Evolutionary conservation across 2,329 filamentous ascomycete species (phyloP).

Genomic region (Pleoardoris graminearum): DNA sequence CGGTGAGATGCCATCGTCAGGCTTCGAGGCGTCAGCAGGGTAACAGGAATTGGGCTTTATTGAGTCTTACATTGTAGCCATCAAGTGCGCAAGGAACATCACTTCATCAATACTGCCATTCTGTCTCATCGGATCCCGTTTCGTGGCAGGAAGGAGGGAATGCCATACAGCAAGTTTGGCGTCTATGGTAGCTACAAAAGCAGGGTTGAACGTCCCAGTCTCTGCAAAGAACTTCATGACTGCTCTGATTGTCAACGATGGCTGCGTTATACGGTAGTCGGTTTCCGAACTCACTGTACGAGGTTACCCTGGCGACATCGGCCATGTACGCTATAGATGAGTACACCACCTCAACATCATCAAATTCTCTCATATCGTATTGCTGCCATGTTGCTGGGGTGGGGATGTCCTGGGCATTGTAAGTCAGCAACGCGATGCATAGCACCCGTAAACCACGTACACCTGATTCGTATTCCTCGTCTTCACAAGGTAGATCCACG

Average conservation of each 20-base stretch:
- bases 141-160: constrained; percentile 73
- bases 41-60: background rate
- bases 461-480: constrained; percentile 62
- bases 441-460: constrained; percentile 25
- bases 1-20: constrained; percentile 46
- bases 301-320: constrained; percentile 70
- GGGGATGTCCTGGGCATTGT: constrained; percentile 33
- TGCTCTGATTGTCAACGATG: constrained; percentile 2
- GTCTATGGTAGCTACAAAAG: constrained; percentile 70
- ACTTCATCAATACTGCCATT: constrained; percentile 79
- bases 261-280: background rate
- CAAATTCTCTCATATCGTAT: constrained; percentile 74
- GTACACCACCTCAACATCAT: constrained; percentile 69
- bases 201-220: constrained; percentile 26
- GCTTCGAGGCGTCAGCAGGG: constrained; percentile 17
- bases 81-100: constrained; percentile 87
- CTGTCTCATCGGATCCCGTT: constrained; percentile 68
- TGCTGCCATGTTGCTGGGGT: constrained; percentile 62
- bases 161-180: constrained; percentile 72
- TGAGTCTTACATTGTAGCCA: constrained; percentile 55
- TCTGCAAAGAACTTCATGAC: constrained; percentile 54
- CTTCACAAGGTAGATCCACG: constrained; percentile 79
- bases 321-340: constrained; percentile 85
- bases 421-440: background rate
- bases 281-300: constrained; percentile 55